Base-by-base conservation (phyloP, 2,329 filamentous ascomycete genomes). In the Tolypocladium nubicola region DNA sequence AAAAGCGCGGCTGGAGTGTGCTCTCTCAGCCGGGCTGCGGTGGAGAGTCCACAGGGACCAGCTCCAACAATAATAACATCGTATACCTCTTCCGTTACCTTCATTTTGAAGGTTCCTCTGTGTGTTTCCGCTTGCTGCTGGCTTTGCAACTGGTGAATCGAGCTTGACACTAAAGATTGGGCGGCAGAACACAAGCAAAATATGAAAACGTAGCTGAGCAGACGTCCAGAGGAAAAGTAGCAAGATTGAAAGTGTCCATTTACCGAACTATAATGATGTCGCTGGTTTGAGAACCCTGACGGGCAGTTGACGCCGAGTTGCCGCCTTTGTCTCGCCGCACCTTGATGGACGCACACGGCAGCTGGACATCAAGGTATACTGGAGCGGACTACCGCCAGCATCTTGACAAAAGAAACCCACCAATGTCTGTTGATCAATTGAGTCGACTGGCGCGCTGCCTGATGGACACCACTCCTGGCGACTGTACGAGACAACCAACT, bases 1-100 rank as follows among this genome's bases (percentile, higher is more conserved):
- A 93, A 93, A 55, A 91, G 82, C 1, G 89, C 88, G 0, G 86
- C 89, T 0, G 89, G 89, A 0, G 87, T 88, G 56, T 80, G 77
- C 70, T 93, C 89, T 47, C 81, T 79, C 1, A 93, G 78, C 4
- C 89, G 81, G 1, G 88, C 84, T 10, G 89, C 87, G 7, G 88
- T 82, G 6, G 87, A 87, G 4, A 93, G 82, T 5, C 88, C 88
- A 61, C 84, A 88, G 4, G 89, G 88, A 0, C 89, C 89, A 8
- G 84, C 87, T 10, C 89, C 89, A 45, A 92, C 73, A 66, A 90
- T 87, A 58, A 89, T 72, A 9, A 91, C 82, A 66, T 91, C 87
- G 70, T 83, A 79, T 53, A 83, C 61, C 1, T 74, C 71, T 21
- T 70, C 65, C 13, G 19, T n/a, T 4, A 3, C 35, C 8, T 19